These are phyloP conservation scores for Hymenochaete sp. DNA, from an alignment of 1,284 basidiomycete species.

Conservation along the genomic window DNA sequence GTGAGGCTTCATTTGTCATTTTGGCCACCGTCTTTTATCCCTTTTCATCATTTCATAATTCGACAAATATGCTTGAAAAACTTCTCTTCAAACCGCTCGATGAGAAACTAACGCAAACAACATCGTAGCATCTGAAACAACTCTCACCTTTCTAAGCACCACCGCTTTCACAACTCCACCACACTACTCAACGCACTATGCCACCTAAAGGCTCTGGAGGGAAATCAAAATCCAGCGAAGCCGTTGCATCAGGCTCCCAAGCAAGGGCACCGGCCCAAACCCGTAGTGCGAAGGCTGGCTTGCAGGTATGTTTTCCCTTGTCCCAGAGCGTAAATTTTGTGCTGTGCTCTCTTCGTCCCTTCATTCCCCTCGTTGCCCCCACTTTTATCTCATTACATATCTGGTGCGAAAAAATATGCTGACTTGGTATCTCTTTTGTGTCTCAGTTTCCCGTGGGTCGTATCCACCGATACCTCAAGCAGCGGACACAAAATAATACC, in stretches of 20 bases:
- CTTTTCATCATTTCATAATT: no score
- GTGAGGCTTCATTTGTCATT: no score
- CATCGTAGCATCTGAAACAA: no score
- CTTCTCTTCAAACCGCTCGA: no score
- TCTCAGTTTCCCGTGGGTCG: slow-evolving; percentile 41
- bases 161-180: neutral
- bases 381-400: neutral
- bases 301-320: slow-evolving; percentile 52
- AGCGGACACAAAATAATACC: slow-evolving; percentile 87
- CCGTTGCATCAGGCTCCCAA: slow-evolving; percentile 28
- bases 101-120: no score
- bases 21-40: no score
- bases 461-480: slow-evolving; percentile 93
- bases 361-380: slow-evolving; percentile 15
- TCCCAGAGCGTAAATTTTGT: neutral
- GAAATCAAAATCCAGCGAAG: slow-evolving; percentile 35
- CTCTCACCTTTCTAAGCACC: neutral
- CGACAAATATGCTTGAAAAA: no score
- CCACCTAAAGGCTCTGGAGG: slow-evolving; percentile 36
- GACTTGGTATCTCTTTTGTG: slow-evolving; percentile 15
- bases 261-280: slow-evolving; percentile 47
- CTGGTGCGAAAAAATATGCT: neutral
- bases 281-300: slow-evolving; percentile 73
- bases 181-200: slow-evolving; percentile 23
- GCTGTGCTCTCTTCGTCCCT: neutral